Evolutionary conservation across 305 asterid species (phyloP), one percentile per base, ranked within the genome.

Genomic region (Fraxinus dipetala): DNA sequence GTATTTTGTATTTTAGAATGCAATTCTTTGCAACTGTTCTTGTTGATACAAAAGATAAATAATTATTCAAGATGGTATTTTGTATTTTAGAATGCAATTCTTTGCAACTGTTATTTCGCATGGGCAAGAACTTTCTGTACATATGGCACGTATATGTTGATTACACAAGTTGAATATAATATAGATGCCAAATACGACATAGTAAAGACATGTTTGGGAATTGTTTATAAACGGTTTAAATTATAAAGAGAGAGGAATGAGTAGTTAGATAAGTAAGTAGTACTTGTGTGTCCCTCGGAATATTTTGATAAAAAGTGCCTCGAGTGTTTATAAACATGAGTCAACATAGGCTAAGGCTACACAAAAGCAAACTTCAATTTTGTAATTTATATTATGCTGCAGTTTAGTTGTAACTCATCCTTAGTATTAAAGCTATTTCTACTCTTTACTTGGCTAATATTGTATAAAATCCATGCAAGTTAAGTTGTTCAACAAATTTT

Each of bases 41-140:
- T 65, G 14, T 65, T 31, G 74, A 56, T 56, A 18, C 26, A 18
- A 6, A 56, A 56, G 65, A 54, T n/a, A 54, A 54, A 54, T 54
- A 54, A 56, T 63, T 75, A 48, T 75, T 80, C 72, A 76, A 43
- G 78, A 65, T 75, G 20, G 73, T 40, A 72, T 9, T 54, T 56
- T 76, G 75, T 14, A 32, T 79, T 65, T 59, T 86, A 56, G 26
- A 56, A 18, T 18, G 65, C 18, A 56, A 54, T 54, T 54, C 65
- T 43, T 80, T 63, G 75, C 31, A 22, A 7, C 69, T 84, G 70
- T 70, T 85, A 77, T 14, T 77, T 51, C 11, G 76, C 28, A 78
- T 11, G 40, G 75, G 43, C 43, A 31, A 31, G n/a, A 30, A 22
- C 0, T 14, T 70, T 30, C 24, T 30, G 1, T 13, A 5, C 43